These are phyloP conservation scores for Phytophthora multivora DNA, from an alignment of 352 stramenopile genomes.

Conservation along the genomic window DNA sequence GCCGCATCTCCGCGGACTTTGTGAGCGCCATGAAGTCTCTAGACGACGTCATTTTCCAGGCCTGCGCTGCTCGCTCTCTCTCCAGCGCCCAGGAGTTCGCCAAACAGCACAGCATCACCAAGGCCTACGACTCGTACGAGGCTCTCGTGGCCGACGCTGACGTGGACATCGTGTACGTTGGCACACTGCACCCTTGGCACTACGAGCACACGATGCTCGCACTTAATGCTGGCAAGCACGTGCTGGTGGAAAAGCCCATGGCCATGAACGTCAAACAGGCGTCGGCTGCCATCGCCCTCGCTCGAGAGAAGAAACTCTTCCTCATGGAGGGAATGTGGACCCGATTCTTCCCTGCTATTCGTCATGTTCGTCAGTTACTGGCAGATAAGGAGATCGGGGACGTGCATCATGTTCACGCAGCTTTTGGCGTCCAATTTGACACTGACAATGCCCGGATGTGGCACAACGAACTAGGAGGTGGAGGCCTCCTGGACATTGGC, in stretches of 20 bases:
- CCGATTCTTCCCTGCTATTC: constrained; percentile 82
- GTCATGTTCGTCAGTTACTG: constrained; percentile 49
- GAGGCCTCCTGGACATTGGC: constrained; percentile 75
- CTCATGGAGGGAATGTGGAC: constrained; percentile 89
- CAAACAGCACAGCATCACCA: constrained; percentile 37
- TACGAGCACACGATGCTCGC: constrained; percentile 67
- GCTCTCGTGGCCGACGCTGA: constrained; percentile 68
- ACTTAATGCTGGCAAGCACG: constrained; percentile 79
- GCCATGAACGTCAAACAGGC: constrained; percentile 79
- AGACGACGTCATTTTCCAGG: constrained; percentile 33
- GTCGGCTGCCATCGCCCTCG: constrained; percentile 55
- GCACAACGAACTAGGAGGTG: constrained; percentile 66
- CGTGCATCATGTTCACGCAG: constrained; percentile 53
- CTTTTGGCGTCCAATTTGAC: constrained; percentile 51
- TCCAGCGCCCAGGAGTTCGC: too few relatives aligned
- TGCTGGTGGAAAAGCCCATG: constrained; percentile 92
- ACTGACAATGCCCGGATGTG: constrained; percentile 55
- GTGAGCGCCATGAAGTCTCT: constrained; percentile 46
- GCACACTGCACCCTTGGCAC: constrained; percentile 85
- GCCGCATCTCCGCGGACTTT: constrained; percentile 63
- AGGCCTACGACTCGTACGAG: constrained; percentile 83
- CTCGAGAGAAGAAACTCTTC: constrained; percentile 61
- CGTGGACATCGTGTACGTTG: constrained; percentile 91
- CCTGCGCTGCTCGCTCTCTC: too few relatives aligned
- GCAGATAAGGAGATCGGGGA: constrained; percentile 47